Conservation (phyloP, 1,139 yeast species). For the Suhomyces wounanorum region DNA sequence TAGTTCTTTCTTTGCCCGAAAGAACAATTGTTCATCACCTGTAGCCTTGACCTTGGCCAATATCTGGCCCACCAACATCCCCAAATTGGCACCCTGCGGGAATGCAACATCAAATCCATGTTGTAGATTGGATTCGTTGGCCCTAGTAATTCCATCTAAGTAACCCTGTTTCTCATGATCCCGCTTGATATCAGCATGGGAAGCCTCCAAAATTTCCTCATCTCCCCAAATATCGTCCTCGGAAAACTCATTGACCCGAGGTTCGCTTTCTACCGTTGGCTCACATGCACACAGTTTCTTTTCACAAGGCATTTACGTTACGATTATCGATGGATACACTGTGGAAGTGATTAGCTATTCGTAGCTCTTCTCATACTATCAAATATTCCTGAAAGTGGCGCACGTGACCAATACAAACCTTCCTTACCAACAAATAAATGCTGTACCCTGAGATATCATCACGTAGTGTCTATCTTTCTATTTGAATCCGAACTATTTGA, state of each 20-base stretch:
- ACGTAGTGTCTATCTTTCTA: neutral
- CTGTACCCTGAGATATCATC: neutral
- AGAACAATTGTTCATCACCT: slow-evolving; percentile 24
- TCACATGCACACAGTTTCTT: slow-evolving; percentile 7
- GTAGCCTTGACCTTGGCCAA: slow-evolving; percentile 45
- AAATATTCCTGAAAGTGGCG: neutral
- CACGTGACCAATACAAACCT: neutral
- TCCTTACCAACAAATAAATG: slow-evolving; percentile 1
- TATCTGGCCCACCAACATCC: slow-evolving; percentile 64
- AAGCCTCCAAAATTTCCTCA: slow-evolving; percentile 31
- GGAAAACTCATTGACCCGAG: slow-evolving; percentile 2
- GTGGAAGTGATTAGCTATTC: neutral
- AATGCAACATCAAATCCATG: slow-evolving; percentile 80
- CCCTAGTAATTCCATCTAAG: slow-evolving; percentile 72
- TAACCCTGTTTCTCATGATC: slow-evolving; percentile 84
- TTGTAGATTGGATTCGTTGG: slow-evolving; percentile 73
- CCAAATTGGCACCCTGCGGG: slow-evolving; percentile 72
- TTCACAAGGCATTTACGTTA: neutral
- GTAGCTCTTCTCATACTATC: neutral
- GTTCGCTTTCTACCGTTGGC: slow-evolving; percentile 8
- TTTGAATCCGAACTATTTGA: neutral
- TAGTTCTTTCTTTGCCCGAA: slow-evolving; percentile 51
- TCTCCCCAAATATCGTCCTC: slow-evolving; percentile 48
- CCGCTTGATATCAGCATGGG: slow-evolving; percentile 48
- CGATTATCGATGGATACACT: neutral